phyloP scores from a whole-genome alignment of 257 asterid species.

The Rubia yunnanensis region DNA sequence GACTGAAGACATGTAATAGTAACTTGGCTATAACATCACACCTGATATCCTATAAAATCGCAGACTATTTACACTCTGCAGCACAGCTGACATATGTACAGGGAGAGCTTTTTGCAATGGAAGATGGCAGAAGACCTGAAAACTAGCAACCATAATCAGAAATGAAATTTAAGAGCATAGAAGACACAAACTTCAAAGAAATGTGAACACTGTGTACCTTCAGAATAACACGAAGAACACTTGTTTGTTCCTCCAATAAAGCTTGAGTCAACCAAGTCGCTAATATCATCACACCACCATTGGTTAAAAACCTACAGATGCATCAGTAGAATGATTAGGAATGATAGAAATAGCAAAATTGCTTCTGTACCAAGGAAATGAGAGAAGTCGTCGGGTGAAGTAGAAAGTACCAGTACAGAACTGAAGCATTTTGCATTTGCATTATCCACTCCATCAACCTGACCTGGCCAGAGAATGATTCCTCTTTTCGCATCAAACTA shows the following conservation, averaged over 20 bases:
- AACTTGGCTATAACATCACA: conserved; percentile 39
- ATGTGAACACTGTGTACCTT: conserved; percentile 33
- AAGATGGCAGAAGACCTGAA: conserved; percentile 78
- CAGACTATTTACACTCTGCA: conserved; percentile 83
- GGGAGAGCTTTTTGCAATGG: conserved; percentile 83
- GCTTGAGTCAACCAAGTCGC: conserved; percentile 96
- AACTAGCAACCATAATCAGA: conserved; percentile 20
- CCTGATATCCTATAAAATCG: conserved; percentile 89
- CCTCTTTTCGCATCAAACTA: conserved; percentile 78
- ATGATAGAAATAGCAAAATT: not conserved
- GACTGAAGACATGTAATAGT: not conserved
- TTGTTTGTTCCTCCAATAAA: conserved; percentile 84
- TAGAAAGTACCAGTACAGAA: conserved; percentile 54
- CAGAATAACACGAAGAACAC: conserved; percentile 57
- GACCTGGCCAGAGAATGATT: conserved; percentile 78
- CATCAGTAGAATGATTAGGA: conserved; percentile 14
- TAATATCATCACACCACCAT: conserved; percentile 85
- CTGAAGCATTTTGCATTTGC: conserved; percentile 57
- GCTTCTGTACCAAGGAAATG: not conserved
- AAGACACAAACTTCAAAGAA: not conserved
- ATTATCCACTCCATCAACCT: conserved; percentile 82
- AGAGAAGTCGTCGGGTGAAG: not conserved
- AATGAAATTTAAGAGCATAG: not conserved
- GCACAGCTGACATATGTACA: conserved; percentile 86
- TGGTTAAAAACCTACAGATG: conserved; percentile 61